These are phyloP conservation scores for Tetrapisispora phaffii DNA, from an alignment of 805 yeast genomes.

Conservation along the genomic window DNA sequence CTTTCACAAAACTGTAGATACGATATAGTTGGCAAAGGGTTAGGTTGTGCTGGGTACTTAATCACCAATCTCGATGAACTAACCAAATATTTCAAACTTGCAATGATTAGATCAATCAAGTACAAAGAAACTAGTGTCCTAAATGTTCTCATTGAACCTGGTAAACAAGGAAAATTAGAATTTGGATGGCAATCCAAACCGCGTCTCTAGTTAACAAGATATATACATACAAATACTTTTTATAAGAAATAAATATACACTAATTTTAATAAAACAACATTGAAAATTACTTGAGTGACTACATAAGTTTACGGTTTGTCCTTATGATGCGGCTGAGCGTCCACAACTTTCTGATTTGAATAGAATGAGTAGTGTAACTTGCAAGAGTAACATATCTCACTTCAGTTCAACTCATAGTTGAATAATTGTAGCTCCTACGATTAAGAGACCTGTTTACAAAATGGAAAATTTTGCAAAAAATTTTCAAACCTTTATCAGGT, in stretches of 20 bases:
- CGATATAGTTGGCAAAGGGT: constrained; percentile 43
- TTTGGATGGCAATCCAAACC: constrained; percentile 61
- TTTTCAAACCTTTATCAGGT: constrained; percentile 17
- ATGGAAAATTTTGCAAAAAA: not conserved
- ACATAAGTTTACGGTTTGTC: not conserved
- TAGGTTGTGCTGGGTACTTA: constrained; percentile 48
- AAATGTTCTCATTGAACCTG: constrained; percentile 55
- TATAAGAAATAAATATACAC: not conserved
- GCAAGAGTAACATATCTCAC: not conserved
- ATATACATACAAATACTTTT: not conserved
- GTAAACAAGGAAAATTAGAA: constrained; percentile 42
- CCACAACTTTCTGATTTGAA: not conserved
- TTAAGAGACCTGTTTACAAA: constrained; percentile 23
- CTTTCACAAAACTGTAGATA: constrained; percentile 47
- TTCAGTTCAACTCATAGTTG: constrained; percentile 1
- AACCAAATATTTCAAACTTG: constrained; percentile 25
- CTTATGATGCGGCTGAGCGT: not conserved
- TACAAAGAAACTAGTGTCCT: constrained; percentile 36
- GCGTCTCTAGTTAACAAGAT: not conserved
- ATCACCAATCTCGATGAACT: constrained; percentile 38
- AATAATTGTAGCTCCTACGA: constrained; percentile 21
- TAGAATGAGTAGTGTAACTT: not conserved
- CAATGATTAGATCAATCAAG: constrained; percentile 25
- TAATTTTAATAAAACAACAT: not conserved
- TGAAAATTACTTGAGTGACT: not conserved